Evolutionary conservation across 2,329 filamentous ascomycete species (phyloP).

Genomic region (Triangularia setosa): DNA sequence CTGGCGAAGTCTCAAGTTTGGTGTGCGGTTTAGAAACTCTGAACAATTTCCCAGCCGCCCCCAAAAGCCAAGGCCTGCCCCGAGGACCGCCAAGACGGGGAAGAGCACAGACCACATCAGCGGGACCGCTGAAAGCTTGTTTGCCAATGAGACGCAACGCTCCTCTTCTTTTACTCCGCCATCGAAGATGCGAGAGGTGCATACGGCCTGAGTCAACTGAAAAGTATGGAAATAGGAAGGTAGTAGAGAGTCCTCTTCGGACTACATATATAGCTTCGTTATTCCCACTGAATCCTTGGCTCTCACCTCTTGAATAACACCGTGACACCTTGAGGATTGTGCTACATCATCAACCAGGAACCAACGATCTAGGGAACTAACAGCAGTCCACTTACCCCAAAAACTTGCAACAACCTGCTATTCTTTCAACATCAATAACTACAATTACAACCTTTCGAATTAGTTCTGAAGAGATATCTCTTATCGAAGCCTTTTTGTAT

Average conservation of each 20-base stretch:
- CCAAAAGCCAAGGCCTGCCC: not conserved
- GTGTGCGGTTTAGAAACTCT: not conserved
- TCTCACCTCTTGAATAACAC: not conserved
- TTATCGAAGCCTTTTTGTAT: not conserved
- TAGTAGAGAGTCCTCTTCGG: not conserved
- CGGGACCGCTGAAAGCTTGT: not conserved
- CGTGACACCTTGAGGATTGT: not conserved
- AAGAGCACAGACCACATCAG: not conserved
- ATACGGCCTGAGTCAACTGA: conserved; percentile 7
- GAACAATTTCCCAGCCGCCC: conserved; percentile 5
- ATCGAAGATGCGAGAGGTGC: conserved; percentile 3
- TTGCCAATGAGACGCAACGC: not conserved
- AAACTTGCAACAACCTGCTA: not conserved
- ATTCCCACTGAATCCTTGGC: not conserved
- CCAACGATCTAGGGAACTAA: not conserved
- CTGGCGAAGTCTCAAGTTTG: conserved; percentile 1
- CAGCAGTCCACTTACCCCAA: not conserved
- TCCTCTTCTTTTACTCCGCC: not conserved
- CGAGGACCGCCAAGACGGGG: not conserved
- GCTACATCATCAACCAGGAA: not conserved
- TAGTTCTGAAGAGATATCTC: not conserved
- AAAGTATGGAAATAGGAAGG: not conserved
- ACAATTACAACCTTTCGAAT: not conserved
- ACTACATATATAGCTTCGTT: not conserved
- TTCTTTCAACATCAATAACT: not conserved